Evolutionary conservation across 2,329 filamentous ascomycete species (phyloP), one percentile per base, ranked within the genome.

Genomic region (Venturiaceae sp.): DNA sequence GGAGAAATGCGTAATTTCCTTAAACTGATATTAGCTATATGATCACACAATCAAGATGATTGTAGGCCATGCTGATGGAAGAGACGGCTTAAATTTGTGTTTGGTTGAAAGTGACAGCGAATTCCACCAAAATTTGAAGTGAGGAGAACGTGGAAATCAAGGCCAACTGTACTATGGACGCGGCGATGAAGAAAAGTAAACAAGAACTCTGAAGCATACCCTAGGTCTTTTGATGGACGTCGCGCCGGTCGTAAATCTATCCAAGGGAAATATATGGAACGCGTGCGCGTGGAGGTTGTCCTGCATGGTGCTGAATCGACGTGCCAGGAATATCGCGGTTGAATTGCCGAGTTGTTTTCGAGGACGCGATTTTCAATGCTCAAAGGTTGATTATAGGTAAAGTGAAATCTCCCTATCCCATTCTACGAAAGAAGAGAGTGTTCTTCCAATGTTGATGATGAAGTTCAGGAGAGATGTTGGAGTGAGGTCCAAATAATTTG

Each of bases 1-100:
- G 8, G 92, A 97, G 74, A 97, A 99, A 73, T 81, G 90, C 3
- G 92, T 83, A 63, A 99, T 88, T 76, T 99, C 94, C 86, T 92
- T 39, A 8, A 6, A 14, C 16, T 13, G 16, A 21, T 5, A 5
- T 47, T 26, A 46, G 41, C 41, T 5, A 13, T 14, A 5, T 46
- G 41, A 21, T 46, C 6, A 3, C n/a, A n/a, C n/a, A n/a, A n/a
- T n/a, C n/a, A n/a, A n/a, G n/a, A n/a, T n/a, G n/a, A n/a, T n/a
- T n/a, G n/a, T n/a, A n/a, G n/a, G n/a, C n/a, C n/a, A n/a, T n/a
- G n/a, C n/a, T n/a, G n/a, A n/a, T n/a, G n/a, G n/a, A n/a, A n/a
- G n/a, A n/a, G n/a, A n/a, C n/a, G n/a, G n/a, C n/a, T n/a, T n/a
- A n/a, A n/a, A n/a, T n/a, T n/a, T n/a, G n/a, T n/a, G n/a, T n/a